Evolutionary conservation across 129 eudicot species (phyloP).

Genomic region (Arctium lappa): DNA sequence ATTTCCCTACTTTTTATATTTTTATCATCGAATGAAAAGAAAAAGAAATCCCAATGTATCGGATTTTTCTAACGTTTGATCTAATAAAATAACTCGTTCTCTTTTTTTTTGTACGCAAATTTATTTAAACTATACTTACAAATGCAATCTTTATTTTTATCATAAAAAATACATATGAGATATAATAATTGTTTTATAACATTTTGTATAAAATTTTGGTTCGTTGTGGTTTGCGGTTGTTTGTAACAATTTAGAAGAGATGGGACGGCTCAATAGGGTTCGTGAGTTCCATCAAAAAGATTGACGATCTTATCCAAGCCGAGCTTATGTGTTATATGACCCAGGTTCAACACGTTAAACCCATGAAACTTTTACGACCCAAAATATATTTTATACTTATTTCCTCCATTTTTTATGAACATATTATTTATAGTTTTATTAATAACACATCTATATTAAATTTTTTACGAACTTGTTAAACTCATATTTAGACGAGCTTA

Average conservation of each 20-base stretch:
- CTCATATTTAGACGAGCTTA: background rate
- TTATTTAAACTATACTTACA: background rate
- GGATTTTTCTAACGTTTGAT: background rate
- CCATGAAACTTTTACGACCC: background rate
- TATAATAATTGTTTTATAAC: background rate
- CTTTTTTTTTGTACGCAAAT: background rate
- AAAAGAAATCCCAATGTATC: background rate
- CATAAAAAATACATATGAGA: background rate
- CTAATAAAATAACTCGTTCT: constrained; percentile 11
- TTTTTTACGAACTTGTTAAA: no score
- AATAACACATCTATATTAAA: background rate
- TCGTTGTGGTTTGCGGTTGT: background rate
- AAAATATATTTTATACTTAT: no score
- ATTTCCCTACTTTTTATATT: background rate
- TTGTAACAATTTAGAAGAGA: background rate
- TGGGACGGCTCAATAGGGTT: background rate
- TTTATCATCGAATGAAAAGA: background rate
- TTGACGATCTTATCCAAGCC: background rate
- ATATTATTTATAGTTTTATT: background rate
- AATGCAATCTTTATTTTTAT: background rate
- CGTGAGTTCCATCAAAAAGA: background rate
- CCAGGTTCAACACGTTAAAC: background rate
- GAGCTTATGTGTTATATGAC: background rate
- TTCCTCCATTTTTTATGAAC: background rate
- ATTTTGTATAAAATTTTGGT: background rate